Evolutionary conservation across 2,329 filamentous ascomycete genomes (phyloP), one percentile per base, ranked within the genome.

Genomic region (Penicillium sp.): DNA sequence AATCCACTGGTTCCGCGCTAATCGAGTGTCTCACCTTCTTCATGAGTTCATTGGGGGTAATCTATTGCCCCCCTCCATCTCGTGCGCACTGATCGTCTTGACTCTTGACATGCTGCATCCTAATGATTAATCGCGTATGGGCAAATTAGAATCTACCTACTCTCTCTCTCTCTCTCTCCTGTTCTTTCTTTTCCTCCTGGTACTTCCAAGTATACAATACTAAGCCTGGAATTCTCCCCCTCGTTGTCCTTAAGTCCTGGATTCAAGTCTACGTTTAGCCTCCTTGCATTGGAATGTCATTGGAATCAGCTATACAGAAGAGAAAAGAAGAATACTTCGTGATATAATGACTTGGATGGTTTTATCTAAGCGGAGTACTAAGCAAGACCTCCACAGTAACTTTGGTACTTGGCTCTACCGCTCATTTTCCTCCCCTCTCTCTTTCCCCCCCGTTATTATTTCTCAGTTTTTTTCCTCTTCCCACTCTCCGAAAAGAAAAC

Each of bases 341-440:
- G n/a, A n/a, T n/a, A n/a, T n/a, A n/a, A n/a, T n/a, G n/a, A n/a
- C n/a, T n/a, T n/a, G n/a, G n/a, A n/a, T n/a, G n/a, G n/a, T n/a
- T n/a, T n/a, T n/a, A n/a, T 22, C 19, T 5, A 41, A 19, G 37
- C 30, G 30, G 34, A 19, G 55, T 58, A 58, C 42, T 40, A 49
- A 33, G 6, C 45, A 46, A 43, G 51, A 56, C 49, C 47, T 55
- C 46, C 52, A 50, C 46, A 55, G 53, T 56, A 58, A 58, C 55
- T 54, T 55, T 51, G 46, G 55, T 53, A 55, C 55, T 56, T 58
- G 55, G 57, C 51, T 59, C 55, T 53, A 54, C 57, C 57, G 56
- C 56, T 53, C 43, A 55, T 43, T 54, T 22, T 5, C 41, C 52
- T 46, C 43, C 52, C 41, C n/a, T n/a, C n/a, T n/a, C n/a, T n/a